phyloP scores from a whole-genome alignment of 2,329 filamentous ascomycete genomes.

The Fusarium veterinarium region DNA sequence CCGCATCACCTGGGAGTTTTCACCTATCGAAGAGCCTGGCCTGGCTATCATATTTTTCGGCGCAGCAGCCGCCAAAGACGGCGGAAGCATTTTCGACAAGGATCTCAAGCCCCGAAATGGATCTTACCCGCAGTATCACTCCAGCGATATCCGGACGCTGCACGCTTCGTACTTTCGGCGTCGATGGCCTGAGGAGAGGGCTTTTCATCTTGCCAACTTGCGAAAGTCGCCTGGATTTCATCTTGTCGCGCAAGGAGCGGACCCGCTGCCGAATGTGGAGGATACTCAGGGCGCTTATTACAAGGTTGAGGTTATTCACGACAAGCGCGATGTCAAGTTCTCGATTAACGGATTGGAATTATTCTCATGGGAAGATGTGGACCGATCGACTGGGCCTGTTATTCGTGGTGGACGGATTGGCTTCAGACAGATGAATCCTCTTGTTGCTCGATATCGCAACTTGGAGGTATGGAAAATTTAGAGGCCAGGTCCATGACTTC shows the following conservation, averaged over 20 bases:
- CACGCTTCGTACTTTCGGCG: constrained; percentile 43
- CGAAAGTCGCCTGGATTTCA: constrained; percentile 41
- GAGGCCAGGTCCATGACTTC: fast-evolving
- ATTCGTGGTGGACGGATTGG: constrained; percentile 35
- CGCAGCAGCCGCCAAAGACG: constrained; percentile 21
- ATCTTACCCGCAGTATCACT: constrained; percentile 42
- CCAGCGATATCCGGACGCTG: constrained; percentile 37
- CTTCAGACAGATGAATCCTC: constrained; percentile 38
- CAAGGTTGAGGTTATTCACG: constrained; percentile 39
- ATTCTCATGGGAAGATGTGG: constrained; percentile 36
- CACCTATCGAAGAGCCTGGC: constrained; percentile 30
- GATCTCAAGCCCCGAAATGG: constrained; percentile 35
- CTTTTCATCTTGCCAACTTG: constrained; percentile 39
- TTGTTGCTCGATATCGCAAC: constrained; percentile 38
- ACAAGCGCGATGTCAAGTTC: constrained; percentile 31
- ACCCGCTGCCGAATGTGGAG: constrained; percentile 35
- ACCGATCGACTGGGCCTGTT: constrained; percentile 35
- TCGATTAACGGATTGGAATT: constrained; percentile 32
- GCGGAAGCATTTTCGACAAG: constrained; percentile 40
- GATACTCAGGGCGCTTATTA: constrained; percentile 38
- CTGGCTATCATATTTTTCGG: constrained; percentile 43
- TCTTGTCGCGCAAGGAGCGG: constrained; percentile 39
- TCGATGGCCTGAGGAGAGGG: constrained; percentile 40
- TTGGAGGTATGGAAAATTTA: constrained; percentile 40
- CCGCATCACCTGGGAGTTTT: constrained; percentile 42